Conservation (phyloP, 2,329 filamentous ascomycete genomes). For the Bipolaris gigantea region DNA sequence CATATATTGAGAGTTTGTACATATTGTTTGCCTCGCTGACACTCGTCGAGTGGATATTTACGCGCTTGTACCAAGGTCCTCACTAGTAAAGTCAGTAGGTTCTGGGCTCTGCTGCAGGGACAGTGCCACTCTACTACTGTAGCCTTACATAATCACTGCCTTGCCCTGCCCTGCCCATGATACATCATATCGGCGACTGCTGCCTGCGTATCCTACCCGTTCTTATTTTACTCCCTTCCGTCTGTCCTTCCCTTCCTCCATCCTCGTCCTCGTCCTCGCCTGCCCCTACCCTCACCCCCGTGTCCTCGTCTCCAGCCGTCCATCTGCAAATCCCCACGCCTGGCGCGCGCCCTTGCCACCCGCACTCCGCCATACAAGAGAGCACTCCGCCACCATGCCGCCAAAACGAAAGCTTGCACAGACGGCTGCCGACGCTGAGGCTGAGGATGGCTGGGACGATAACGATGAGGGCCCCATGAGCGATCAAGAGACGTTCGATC, state of each 20-base stretch:
- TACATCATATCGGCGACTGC: background rate
- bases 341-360: background rate
- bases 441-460: constrained; percentile 59
- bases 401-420: constrained; percentile 51
- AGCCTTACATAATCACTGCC: background rate
- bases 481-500: constrained; percentile 54
- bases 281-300: background rate
- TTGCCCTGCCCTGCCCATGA: too few species aligned
- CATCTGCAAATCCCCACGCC: too few species aligned
- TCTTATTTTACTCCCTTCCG: background rate
- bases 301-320: background rate
- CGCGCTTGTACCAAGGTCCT: too few species aligned
- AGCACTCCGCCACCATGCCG: constrained; percentile 38
- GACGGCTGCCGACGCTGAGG: constrained; percentile 38
- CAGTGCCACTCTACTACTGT: background rate
- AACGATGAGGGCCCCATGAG: constrained; percentile 53
- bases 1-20: too few species aligned
- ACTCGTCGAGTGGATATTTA: background rate
- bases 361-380: constrained; percentile 34
- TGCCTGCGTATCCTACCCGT: background rate
- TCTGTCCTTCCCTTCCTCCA: background rate
- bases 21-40: background rate
- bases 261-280: background rate
- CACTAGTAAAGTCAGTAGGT: too few species aligned
- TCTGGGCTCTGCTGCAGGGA: background rate